Evolutionary conservation across 106 monocot genomes (phyloP), one percentile per base, ranked within the genome.

Genomic region (Dioscorea dumetorum): DNA sequence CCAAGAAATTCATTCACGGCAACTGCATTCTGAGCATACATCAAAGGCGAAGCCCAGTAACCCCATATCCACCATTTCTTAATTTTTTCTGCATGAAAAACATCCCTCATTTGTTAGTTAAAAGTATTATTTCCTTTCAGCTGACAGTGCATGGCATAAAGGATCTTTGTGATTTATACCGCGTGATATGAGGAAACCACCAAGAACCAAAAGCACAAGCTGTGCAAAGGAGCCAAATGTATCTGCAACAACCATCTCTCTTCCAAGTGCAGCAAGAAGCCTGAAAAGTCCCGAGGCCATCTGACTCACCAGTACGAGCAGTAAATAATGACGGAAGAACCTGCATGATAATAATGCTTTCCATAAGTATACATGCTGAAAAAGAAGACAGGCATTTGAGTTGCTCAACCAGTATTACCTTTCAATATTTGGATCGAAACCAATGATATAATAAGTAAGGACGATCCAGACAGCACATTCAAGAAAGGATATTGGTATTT

Each of bases 61-160:
- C 87, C 87, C 91, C 91, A 91, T 10, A 82, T 91, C 91, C 91
- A 91, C 74, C 77, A 83, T 67, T 78, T 80, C 63, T 72, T 87
- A 23, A 87, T 87, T 58, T 83, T 67, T 2, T 69, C 87, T 87
- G 73, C 41, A 67, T 23, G 35, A 19, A 74, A 33, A 41, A 41
- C 28, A 28, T 28, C 28, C 28, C 28, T 1, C 28, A 28, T 3
- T 28, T 28, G 28, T 28, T 28, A 28, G 28, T 28, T 41, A 41
- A 41, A 41, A 41, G 41, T 0, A 5, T 41, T 3, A 6, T 0
- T 8, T 41, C 28, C 28, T 28, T 28, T 3, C 3, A 28, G 28
- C 28, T 28, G 28, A 28, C 28, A 3, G 2, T 28, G 28, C 1
- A 28, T 28, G 28, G 3, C 28, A 28, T 28, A 28, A 28, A 28